Evolutionary conservation across 2,329 filamentous ascomycete species (phyloP).

Genomic region (Pseudogymnoascus pannorum): DNA sequence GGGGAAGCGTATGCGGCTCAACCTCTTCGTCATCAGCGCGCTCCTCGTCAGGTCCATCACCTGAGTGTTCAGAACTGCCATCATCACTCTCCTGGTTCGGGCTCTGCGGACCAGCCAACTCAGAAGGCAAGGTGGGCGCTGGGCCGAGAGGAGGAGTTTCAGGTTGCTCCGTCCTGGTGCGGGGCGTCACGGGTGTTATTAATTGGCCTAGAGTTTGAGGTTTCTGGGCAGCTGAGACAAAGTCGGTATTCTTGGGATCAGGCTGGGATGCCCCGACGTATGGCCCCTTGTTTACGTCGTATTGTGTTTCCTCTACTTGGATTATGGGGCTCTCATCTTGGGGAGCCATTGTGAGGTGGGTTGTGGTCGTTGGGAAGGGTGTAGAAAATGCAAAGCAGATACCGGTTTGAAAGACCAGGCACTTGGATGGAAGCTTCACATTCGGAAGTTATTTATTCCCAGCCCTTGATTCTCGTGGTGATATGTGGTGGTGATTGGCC

Average conservation of each 20-base stretch:
- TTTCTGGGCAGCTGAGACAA: not conserved
- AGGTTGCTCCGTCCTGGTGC: not conserved
- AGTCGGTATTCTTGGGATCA: not conserved
- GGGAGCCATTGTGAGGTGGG: not conserved
- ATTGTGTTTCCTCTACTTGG: not conserved
- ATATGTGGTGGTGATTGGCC: not conserved
- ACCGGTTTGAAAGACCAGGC: not conserved
- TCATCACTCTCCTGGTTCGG: not conserved
- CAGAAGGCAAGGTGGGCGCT: not conserved
- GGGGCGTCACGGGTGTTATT: not conserved
- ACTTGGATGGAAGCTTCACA: not conserved
- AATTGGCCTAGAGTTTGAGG: not conserved
- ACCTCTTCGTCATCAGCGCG: not conserved
- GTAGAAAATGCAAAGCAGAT: not conserved
- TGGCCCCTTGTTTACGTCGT: not conserved
- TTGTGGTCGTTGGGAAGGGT: not conserved
- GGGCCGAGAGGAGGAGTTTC: not conserved
- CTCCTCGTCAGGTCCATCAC: not conserved
- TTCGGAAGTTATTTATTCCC: not conserved
- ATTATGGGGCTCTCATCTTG: not conserved
- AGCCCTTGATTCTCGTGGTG: not conserved
- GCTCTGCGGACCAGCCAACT: not conserved
- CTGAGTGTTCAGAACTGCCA: not conserved
- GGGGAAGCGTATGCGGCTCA: constrained; percentile 21
- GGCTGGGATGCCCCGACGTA: not conserved